These are phyloP conservation scores for Coleophoma cylindrospora DNA, from an alignment of 2,329 filamentous ascomycete genomes.

Conservation along the genomic window DNA sequence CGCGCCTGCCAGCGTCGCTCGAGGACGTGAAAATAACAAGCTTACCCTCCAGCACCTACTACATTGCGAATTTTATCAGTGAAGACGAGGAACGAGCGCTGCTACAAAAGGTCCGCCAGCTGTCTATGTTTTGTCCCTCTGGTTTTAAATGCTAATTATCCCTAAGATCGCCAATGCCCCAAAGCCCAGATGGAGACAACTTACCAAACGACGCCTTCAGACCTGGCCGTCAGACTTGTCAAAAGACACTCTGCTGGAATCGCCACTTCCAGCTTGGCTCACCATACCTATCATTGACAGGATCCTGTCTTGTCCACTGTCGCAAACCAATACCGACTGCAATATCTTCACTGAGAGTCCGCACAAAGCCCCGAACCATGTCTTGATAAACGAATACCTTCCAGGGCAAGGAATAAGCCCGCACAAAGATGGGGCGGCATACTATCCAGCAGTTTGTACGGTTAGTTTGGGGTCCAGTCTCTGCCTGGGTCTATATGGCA, in stretches of 20 bases:
- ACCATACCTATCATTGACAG: constrained; percentile 62
- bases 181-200: constrained; percentile 76
- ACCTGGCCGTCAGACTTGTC: constrained; percentile 84
- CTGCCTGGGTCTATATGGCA: constrained; percentile 71
- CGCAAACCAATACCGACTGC: constrained; percentile 15
- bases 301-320: constrained; percentile 43
- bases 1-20: constrained; percentile 30
- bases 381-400: constrained; percentile 87
- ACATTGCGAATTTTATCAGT: constrained; percentile 81
- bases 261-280: constrained; percentile 73
- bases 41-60: constrained; percentile 67
- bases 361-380: constrained; percentile 78
- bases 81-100: constrained; percentile 67
- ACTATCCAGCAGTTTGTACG: constrained; percentile 84
- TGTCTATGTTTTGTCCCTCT: background rate
- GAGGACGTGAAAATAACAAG: constrained; percentile 44
- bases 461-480: constrained; percentile 77
- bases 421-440: constrained; percentile 88
- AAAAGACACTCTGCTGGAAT: constrained; percentile 67
- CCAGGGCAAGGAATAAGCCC: constrained; percentile 93
- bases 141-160: too few species aligned
- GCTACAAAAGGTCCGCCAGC: constrained; percentile 57
- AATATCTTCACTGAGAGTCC: constrained; percentile 60
- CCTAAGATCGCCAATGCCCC: constrained; percentile 54
- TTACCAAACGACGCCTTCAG: constrained; percentile 86